Percentiles rank a stretch among this genome's conserved stretches.
These are phyloP conservation scores for Cytauxzoon felis DNA, from an alignment of 169 alveolate species.

Conservation along the genomic window DNA sequence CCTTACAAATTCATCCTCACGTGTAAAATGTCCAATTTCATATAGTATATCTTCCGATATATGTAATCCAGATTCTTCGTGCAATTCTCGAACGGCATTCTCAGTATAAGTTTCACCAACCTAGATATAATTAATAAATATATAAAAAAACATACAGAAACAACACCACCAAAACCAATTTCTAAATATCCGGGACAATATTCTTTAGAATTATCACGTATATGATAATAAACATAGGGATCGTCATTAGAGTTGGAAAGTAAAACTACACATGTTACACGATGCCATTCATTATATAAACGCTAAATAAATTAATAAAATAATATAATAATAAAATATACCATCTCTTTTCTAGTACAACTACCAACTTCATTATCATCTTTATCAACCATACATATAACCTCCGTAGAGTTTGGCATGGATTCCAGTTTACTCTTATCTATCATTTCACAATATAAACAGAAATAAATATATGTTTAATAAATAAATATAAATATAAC, in stretches of 20 bases:
- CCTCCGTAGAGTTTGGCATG: constrained; percentile 39
- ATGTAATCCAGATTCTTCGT: constrained; percentile 65
- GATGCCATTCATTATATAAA: constrained; percentile 64
- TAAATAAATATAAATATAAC: constrained; percentile 8
- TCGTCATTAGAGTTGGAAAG: constrained; percentile 39
- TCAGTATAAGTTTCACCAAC: constrained; percentile 47
- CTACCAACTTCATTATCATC: constrained; percentile 43
- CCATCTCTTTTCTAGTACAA: constrained; percentile 39
- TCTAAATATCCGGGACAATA: constrained; percentile 66
- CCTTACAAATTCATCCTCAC: constrained; percentile 36
- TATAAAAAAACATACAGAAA: constrained; percentile 15
- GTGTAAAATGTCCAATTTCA: constrained; percentile 51
- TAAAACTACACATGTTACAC: constrained; percentile 63
- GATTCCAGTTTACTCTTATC: constrained; percentile 21
- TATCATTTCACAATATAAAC: not conserved
- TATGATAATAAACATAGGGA: constrained; percentile 50
- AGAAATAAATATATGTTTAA: not conserved
- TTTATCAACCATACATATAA: constrained; percentile 30
- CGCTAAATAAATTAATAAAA: constrained; percentile 13
- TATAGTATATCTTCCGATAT: constrained; percentile 53
- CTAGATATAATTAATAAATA: not conserved
- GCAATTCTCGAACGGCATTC: constrained; percentile 61
- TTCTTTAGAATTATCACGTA: constrained; percentile 51
- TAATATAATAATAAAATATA: not conserved
- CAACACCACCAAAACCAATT: constrained; percentile 69